Base-by-base conservation (phyloP, 495 filamentous ascomycete species). In the Penicillium subrubescens region DNA sequence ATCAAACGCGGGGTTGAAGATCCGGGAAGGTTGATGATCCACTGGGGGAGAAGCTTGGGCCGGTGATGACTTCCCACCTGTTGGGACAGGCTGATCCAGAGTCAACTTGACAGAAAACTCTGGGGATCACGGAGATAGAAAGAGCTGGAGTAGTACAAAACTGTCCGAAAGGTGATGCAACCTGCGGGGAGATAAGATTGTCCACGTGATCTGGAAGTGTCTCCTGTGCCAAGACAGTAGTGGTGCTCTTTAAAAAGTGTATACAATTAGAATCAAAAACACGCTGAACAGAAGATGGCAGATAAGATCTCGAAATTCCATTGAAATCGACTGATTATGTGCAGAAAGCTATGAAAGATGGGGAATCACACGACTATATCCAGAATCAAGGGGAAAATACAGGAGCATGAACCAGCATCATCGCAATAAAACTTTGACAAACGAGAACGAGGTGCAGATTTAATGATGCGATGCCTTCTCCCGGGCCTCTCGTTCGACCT, bases 401-500 rank as follows among this genome's bases (percentile, higher is more conserved):
- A 62, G 48, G 56, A 63, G 35, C 62, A 66, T 62, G 44, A 60
- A 52, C 33, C 35, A 54, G 60, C 56, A 70, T 59, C 41, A 52
- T 37, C 54, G 59, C n/a, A 67, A 66, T 52, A 66, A 29, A 68
- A 43, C 3, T 10, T 10, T 8, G n/a, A n/a, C 17, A 54, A 54
- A 54, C 15, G 12, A 53, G 29, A 11, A 33, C 25, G 33, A 56
- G 31, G 43, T 55, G 63, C 15, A 67, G 62, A 57, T n/a, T 72
- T 57, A 74, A 59, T 61, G 57, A 73, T 73, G 71, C 8, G 65
- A 68, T n/a, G 77, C 75, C 46, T 78, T 79, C 54, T 81, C 80
- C 27, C 82, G 76, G 15, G 79, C 83, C 54, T 79, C 77, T 31
- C 73, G 86, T 69, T 88, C 87, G 6, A 90, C 77, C 75, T 87